Base-by-base conservation (phyloP, 495 filamentous ascomycete species). In the Astrothelium macrocarpum region DNA sequence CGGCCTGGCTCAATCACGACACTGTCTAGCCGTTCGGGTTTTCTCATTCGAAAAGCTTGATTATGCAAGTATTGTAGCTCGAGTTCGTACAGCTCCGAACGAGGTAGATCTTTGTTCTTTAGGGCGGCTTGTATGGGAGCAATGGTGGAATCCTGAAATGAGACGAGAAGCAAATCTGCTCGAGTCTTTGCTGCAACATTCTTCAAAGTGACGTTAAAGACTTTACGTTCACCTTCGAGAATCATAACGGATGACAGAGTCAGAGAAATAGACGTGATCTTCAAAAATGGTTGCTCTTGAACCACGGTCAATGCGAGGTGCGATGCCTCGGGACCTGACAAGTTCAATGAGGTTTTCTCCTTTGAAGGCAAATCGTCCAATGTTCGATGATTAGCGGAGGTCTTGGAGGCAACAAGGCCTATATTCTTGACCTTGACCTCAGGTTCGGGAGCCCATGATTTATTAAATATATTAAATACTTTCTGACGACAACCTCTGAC, bases 181-280 rank as follows among this genome's bases (percentile, higher is more conserved):
- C 89, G 87, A 7, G 82, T 79, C 7, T 71, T 64, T 25, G 49
- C n/a, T 1, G 91, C 95, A 14, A 83, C 75, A 65, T 97, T 96
- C 64, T 87, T 82, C 36, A 97, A 76, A 0, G 90, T 94, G 45
- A 96, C 82, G 1, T 81, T 85, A 66, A 97, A 96, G 0, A 77
- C 77, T 66, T 84, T 85, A 18, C 81, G 80, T 73, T 97, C 91
- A 16, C 92, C 92, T 75, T 96, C 91, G 16, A 96, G 79, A 61
- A 96, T 80, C 90, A 95, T 96, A 58, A 95, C 77, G 32, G 93
- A 90, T 18, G 88, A 88, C 71, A 96, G 92, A 0, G 88, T 85
- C 10, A 95, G 80, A 28, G 89, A 89, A 42, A 85, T 85, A 3
- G 86, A 87, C 64, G 89, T 86, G 14, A 96, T 79, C 1, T 85